Conservation (phyloP, 1,284 basidiomycete species). For the Cystobasidiaceae sp. region DNA sequence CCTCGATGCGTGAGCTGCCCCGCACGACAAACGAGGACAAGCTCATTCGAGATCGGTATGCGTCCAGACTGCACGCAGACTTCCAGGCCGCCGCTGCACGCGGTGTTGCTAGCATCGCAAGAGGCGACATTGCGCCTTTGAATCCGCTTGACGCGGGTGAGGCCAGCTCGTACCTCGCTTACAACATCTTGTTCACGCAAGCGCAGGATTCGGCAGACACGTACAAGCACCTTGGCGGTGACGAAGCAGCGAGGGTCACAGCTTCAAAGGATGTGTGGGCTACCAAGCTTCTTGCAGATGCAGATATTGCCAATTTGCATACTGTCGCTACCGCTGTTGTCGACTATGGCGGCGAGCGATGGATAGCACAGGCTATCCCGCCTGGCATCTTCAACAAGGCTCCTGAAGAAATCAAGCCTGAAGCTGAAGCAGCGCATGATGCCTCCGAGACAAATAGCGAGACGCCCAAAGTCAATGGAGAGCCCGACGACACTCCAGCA, state of each 20-base stretch:
- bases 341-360: slow-evolving; percentile 57
- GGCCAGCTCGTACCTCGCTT: slow-evolving; percentile 55
- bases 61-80: slow-evolving; percentile 54
- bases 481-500: no score
- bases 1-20: slow-evolving; percentile 54
- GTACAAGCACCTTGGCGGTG: slow-evolving; percentile 55
- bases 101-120: slow-evolving; percentile 52
- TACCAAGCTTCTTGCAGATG: slow-evolving; percentile 53
- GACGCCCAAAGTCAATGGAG: slow-evolving; percentile 36
- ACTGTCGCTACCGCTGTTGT: slow-evolving; percentile 51
- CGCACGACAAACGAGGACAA: slow-evolving; percentile 52
- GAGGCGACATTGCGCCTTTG: slow-evolving; percentile 40
- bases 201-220: slow-evolving; percentile 55
- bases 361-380: slow-evolving; percentile 56
- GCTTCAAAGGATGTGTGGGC: slow-evolving; percentile 57
- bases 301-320: slow-evolving; percentile 46
- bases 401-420: no score
- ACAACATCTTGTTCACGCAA: slow-evolving; percentile 57
- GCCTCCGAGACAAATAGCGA: not conserved
- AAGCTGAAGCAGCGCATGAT: not conserved
- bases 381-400: slow-evolving; percentile 55
- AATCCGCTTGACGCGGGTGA: slow-evolving; percentile 55
- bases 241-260: slow-evolving; percentile 55
- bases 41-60: slow-evolving; percentile 54
- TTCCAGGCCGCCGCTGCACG: slow-evolving; percentile 54